A percentile compares a stretch with the other conserved stretches of the same genome.
Evolutionary conservation across 371 early-diverging fungal genomes (phyloP).

Genomic region (Lichtheimia hyalospora): DNA sequence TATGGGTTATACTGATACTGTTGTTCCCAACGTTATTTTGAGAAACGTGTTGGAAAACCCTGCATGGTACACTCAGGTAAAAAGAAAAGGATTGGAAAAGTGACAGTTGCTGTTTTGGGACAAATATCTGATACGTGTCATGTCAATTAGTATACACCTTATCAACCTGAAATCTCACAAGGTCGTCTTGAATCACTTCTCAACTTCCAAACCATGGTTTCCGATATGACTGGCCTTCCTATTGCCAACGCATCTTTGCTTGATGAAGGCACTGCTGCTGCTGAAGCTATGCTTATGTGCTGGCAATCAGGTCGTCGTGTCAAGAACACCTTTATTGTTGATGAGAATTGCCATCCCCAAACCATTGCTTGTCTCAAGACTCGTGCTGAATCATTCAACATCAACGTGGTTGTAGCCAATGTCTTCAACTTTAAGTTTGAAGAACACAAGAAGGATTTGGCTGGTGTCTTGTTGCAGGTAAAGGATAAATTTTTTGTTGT

Average conservation of each 20-base stretch:
- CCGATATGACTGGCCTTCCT: conserved; percentile 90
- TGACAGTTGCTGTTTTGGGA: background rate
- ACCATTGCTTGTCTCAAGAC: conserved; percentile 91
- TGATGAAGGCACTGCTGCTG: conserved; percentile 98
- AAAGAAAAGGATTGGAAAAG: conserved; percentile 7
- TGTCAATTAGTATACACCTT: conserved; percentile 86
- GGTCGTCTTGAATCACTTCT: conserved; percentile 95
- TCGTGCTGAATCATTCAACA: conserved; percentile 92
- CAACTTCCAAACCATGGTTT: conserved; percentile 95
- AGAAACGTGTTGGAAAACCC: conserved; percentile 97
- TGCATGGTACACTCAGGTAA: conserved; percentile 94
- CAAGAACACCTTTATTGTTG: conserved; percentile 88
- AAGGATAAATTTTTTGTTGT: too few relatives aligned
- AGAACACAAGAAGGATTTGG: conserved; percentile 70
- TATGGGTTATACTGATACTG: conserved; percentile 90
- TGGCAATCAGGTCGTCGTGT: conserved; percentile 70
- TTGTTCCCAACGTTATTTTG: conserved; percentile 92
- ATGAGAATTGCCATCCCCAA: conserved; percentile 91
- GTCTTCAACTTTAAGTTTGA: conserved; percentile 77
- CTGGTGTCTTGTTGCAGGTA: conserved; percentile 90
- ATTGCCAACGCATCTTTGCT: conserved; percentile 95
- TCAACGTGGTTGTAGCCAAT: conserved; percentile 84
- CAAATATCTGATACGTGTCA: conserved; percentile 2
- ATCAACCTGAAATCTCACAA: conserved; percentile 98
- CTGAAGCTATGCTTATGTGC: conserved; percentile 95